These are phyloP conservation scores for Lipomyces oligophaga DNA, from an alignment of 805 yeast species.

Conservation along the genomic window DNA sequence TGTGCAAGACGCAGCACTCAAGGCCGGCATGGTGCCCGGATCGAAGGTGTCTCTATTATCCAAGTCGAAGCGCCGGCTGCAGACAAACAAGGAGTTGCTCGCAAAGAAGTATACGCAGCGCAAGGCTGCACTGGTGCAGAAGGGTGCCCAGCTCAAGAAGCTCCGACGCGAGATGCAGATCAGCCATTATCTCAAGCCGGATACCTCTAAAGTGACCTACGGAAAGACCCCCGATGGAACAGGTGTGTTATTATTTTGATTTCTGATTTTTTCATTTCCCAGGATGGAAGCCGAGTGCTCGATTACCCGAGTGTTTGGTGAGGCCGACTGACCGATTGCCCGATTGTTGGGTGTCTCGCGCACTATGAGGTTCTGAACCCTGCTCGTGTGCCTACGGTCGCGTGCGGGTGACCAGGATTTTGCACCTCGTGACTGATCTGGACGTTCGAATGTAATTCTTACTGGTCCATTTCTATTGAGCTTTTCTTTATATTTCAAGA, in stretches of 20 bases:
- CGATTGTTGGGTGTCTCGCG: neutral
- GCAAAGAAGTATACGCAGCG: conserved; percentile 26
- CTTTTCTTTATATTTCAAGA: too few species aligned
- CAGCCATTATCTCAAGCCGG: conserved; percentile 19
- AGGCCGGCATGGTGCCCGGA: conserved; percentile 9
- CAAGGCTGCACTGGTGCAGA: conserved; percentile 23
- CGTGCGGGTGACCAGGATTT: neutral
- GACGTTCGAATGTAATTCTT: too few species aligned
- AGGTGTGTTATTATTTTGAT: conserved; percentile 18
- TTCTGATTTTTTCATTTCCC: neutral
- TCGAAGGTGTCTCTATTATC: conserved; percentile 19
- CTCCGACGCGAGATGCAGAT: conserved; percentile 21
- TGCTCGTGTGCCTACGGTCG: too few species aligned
- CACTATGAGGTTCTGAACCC: too few species aligned
- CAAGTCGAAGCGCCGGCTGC: conserved; percentile 23
- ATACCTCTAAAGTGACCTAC: conserved; percentile 22
- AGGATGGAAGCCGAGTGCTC: too few species aligned
- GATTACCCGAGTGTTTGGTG: conserved; percentile 1
- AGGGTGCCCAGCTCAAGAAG: conserved; percentile 26
- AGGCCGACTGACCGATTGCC: neutral
- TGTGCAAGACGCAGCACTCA: conserved; percentile 2
- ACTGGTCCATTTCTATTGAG: too few species aligned
- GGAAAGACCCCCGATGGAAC: conserved; percentile 38
- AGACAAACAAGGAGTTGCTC: conserved; percentile 20
- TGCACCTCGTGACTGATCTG: neutral